Evolutionary conservation across 148 eudicot species (phyloP).

Genomic region (Nepenthes gracilis): DNA sequence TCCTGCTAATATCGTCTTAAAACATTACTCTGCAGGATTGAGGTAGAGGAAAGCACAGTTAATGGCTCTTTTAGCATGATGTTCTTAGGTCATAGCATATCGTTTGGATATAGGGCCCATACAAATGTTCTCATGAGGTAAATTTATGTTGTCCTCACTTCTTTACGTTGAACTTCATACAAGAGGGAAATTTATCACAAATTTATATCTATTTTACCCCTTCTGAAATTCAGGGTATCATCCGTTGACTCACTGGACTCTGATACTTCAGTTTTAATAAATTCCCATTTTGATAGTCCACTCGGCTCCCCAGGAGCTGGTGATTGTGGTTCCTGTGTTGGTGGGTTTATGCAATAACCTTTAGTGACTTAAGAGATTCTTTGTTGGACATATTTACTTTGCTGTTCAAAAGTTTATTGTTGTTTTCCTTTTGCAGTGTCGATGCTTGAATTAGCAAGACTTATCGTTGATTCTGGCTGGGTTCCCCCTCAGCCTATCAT

Average conservation of each 20-base stretch:
- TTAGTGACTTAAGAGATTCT: neutral
- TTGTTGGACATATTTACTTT: neutral
- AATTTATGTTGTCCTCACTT: neutral
- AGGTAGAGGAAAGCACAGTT: conserved; percentile 71
- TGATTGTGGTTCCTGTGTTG: conserved; percentile 99
- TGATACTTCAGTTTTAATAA: conserved; percentile 79
- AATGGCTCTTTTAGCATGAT: conserved; percentile 96
- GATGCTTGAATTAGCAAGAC: conserved; percentile 79
- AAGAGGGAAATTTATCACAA: neutral
- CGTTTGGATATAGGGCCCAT: conserved; percentile 76
- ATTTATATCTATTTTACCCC: neutral
- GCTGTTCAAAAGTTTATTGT: neutral
- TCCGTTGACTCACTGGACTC: conserved; percentile 46
- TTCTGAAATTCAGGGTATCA: conserved; percentile 49
- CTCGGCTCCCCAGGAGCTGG: conserved; percentile 91
- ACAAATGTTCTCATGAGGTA: conserved; percentile 86
- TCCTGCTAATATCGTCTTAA: no score
- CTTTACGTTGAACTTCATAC: neutral
- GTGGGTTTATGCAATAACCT: conserved; percentile 23
- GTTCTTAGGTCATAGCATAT: conserved; percentile 76
- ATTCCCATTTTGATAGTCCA: conserved; percentile 90
- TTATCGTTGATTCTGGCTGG: conserved; percentile 84
- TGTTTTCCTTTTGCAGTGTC: conserved; percentile 48
- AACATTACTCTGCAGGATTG: conserved; percentile 55
- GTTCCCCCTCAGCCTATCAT: conserved; percentile 73